These are phyloP conservation scores for Dactylis glomerata DNA, from an alignment of 176 grass and related monocot species.

Conservation along the genomic window DNA sequence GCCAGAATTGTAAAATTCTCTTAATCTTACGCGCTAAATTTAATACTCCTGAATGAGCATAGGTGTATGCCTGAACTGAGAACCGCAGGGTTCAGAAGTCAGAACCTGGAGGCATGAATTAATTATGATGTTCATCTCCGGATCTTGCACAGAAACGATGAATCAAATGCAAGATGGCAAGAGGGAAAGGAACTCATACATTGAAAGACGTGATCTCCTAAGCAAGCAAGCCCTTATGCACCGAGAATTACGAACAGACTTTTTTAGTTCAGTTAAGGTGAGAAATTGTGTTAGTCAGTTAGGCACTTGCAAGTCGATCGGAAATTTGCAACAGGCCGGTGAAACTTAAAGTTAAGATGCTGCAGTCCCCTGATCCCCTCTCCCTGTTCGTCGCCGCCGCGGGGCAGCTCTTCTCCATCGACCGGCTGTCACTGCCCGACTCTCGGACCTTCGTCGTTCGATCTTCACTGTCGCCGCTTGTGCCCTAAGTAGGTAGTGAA, in stretches of 20 bases:
- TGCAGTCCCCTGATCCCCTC: no score
- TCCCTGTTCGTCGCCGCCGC: no score
- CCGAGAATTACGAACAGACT: not conserved
- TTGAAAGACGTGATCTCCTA: not conserved
- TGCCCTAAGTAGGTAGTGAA: no score
- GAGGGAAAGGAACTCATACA: not conserved
- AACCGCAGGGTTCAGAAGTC: not conserved
- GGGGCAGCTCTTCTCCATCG: no score
- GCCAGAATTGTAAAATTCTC: not conserved
- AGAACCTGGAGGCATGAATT: not conserved
- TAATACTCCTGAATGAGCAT: not conserved
- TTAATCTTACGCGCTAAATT: not conserved
- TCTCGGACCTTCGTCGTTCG: no score
- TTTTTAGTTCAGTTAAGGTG: not conserved
- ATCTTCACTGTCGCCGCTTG: no score
- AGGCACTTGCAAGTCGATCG: not conserved
- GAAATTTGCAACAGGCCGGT: not conserved
- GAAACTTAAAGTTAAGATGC: no score
- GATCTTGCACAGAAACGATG: not conserved
- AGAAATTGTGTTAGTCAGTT: not conserved
- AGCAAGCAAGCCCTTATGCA: no score
- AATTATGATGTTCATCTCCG: not conserved
- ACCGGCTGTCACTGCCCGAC: no score
- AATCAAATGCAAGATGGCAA: not conserved
- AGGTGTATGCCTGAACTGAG: not conserved